Conservation (phyloP, 345 rosid species). For the Noccaea caerulescens region DNA sequence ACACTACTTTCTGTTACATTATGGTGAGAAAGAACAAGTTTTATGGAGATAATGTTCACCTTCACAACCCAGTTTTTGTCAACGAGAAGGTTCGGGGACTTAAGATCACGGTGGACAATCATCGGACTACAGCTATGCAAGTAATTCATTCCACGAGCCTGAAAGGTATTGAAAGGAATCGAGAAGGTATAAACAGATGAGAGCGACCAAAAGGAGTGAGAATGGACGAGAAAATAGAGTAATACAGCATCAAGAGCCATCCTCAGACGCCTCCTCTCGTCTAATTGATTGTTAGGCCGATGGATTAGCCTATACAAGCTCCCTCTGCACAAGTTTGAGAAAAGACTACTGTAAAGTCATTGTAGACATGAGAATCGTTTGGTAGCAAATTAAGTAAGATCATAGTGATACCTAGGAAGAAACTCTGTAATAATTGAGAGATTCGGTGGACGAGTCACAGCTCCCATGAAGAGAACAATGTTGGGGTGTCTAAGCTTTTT, state of each 20-base stretch:
- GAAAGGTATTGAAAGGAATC: constrained; percentile 29
- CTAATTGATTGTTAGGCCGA: constrained; percentile 91
- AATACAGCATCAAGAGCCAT: constrained; percentile 97
- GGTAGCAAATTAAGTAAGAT: constrained; percentile 13
- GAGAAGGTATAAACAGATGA: background rate
- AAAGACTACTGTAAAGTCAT: constrained; percentile 24
- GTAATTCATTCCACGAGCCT: constrained; percentile 99
- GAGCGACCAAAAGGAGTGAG: background rate
- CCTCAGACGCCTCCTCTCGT: constrained; percentile 89
- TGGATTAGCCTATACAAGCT: constrained; percentile 91
- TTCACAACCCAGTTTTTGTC: constrained; percentile 97
- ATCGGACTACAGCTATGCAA: constrained; percentile 84
- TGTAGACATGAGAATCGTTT: constrained; percentile 15
- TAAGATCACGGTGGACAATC: constrained; percentile 92
- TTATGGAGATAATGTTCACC: constrained; percentile 47
- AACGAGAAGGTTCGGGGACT: constrained; percentile 94
- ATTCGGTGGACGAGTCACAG: constrained; percentile 89
- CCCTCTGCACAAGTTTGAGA: constrained; percentile 70
- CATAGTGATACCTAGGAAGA: constrained; percentile 77
- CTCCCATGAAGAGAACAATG: constrained; percentile 99
- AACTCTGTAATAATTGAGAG: constrained; percentile 94
- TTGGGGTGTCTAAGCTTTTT: constrained; percentile 86
- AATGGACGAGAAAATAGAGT: constrained; percentile 20
- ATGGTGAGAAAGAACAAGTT: background rate
- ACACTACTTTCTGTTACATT: background rate